Base-by-base conservation (phyloP, 306 rosid species). In the Rubus parviflorus region DNA sequence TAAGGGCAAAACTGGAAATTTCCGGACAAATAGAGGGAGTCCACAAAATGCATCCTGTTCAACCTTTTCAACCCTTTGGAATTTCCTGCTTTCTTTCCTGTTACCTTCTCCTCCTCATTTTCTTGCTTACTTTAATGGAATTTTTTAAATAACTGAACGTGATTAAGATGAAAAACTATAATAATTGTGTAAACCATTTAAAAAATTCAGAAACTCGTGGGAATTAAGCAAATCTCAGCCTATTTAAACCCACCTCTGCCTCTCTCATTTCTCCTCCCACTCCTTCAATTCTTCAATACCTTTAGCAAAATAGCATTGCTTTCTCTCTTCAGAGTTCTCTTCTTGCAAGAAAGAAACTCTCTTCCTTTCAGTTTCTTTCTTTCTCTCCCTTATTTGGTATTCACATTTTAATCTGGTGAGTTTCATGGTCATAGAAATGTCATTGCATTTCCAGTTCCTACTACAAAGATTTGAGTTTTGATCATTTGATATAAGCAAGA, bases 251-350 rank as follows among this genome's bases (percentile, higher is more conserved):
- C 73, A 0, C 78, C 71, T 49, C 70, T 78, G 74, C 73, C 8
- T 49, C 83, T 22, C 8, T 73, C 46, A 51, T 79, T 86, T 87
- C 78, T 88, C 91, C 98, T 77, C 90, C 88, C 91, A 37, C 90
- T 77, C 74, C 77, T 14, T 68, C 83, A 74, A 46, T 81, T 81
- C 73, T 80, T 60, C 79, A 43, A 30, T 20, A 30, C 77, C 79
- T 76, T 68, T 73, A 4, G 68, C 48, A 38, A 40, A 2, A 17
- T 22, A 40, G 77, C 70, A 20, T 11, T 54, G 13, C 42, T 85
- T 74, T 35, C 79, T 72, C 58, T 80, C 74, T 73, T 20, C 61
- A 65, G 46, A 77, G 63, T 72, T 76, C 75, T 81, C 75, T 41
- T 43, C 84, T 75, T 75, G 37, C 73, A 75, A 60, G 68, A 61